Conservation (phyloP, 768 basidiomycete species). For the Suillus variegatus region DNA sequence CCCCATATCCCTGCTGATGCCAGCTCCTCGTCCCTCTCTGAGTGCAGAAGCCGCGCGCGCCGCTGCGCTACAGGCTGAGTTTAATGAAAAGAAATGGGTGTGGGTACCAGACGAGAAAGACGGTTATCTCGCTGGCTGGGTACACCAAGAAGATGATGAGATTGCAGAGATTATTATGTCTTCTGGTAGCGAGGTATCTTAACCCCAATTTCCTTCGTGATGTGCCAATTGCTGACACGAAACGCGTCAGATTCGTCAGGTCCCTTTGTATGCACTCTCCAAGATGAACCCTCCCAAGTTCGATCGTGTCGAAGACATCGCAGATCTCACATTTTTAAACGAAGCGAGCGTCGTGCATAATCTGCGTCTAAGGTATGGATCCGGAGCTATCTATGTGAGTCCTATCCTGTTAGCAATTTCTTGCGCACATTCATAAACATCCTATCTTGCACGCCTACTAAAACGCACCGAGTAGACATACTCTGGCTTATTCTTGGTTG, state of each 20-base stretch:
- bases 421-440: constrained; percentile 11
- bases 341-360: constrained; percentile 99
- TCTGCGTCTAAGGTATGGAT: constrained; percentile 86
- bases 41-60: constrained; percentile 75
- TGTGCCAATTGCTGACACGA: constrained; percentile 6
- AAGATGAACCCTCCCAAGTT: constrained; percentile 99
- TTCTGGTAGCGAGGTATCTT: constrained; percentile 74
- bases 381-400: constrained; percentile 90
- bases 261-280: constrained; percentile 80
- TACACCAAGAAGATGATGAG: constrained; percentile 84
- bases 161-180: constrained; percentile 84
- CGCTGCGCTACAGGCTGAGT: constrained; percentile 91
- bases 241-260: constrained; percentile 51
- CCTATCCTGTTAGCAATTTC: constrained; percentile 3
- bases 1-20: constrained; percentile 36
- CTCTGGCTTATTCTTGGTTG: constrained; percentile 96
- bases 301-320: constrained; percentile 96
- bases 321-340: constrained; percentile 95
- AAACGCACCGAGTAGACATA: constrained; percentile 64
- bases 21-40: constrained; percentile 48
- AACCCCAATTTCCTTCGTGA: constrained; percentile 3
- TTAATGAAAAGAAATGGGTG: constrained; percentile 98
- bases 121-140: constrained; percentile 95
- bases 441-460: constrained; percentile 14
- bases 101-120: constrained; percentile 94